These are phyloP conservation scores for Huntiella savannae DNA, from an alignment of 2,329 filamentous ascomycete genomes.

Conservation along the genomic window DNA sequence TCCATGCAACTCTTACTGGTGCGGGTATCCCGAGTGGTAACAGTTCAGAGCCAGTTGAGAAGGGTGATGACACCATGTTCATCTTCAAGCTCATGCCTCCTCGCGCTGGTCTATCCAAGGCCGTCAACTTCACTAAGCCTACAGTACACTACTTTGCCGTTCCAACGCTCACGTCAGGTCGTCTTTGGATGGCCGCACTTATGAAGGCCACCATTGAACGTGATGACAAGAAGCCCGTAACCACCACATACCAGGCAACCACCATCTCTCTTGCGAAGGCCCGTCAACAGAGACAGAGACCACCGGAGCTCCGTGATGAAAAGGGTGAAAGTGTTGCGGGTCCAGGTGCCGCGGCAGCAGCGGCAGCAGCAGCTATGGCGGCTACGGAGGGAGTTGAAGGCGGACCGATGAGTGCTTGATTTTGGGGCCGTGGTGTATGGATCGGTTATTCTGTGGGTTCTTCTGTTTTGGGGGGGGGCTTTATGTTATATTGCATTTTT, in stretches of 20 bases:
- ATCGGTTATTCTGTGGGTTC: background rate
- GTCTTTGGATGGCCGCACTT: conserved; percentile 92
- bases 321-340: conserved; percentile 23
- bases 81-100: conserved; percentile 97
- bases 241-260: conserved; percentile 89
- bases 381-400: conserved; percentile 21
- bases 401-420: conserved; percentile 15
- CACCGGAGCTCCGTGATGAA: conserved; percentile 67
- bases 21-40: conserved; percentile 45
- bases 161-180: conserved; percentile 69
- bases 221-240: conserved; percentile 60
- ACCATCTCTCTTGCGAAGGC: conserved; percentile 87
- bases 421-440: background rate
- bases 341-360: background rate
- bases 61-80: conserved; percentile 57
- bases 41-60: conserved; percentile 20
- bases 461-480: conserved; percentile 1
- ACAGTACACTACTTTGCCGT: conserved; percentile 96
- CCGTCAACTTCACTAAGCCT: conserved; percentile 93
- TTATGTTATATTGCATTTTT: conserved; percentile 1
- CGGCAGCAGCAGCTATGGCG: conserved; percentile 19
- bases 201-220: conserved; percentile 99
- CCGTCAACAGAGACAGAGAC: conserved; percentile 68
- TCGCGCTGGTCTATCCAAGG: conserved; percentile 66
- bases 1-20: conserved; percentile 82